Evolutionary conservation across 129 eudicot genomes (phyloP), one percentile per base, ranked within the genome.

Genomic region (Apium graveolens): DNA sequence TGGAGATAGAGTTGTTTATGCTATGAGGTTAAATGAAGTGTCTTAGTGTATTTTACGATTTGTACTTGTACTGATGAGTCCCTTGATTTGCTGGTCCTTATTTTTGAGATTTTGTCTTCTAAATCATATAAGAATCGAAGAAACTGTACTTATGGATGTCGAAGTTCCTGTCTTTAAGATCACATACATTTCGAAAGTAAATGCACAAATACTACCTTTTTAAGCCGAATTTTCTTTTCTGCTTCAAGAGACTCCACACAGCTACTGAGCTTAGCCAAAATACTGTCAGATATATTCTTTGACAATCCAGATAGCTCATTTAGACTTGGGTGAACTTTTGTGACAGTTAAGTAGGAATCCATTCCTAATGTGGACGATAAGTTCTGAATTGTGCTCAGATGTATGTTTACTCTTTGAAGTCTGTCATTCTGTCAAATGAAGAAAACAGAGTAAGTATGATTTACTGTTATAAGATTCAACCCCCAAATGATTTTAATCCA

Each of bases 251-350:
- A 88, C 84, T 87, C 88, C 18, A 94, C 93, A 14, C 90, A 85
- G 82, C 83, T 87, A 39, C 82, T 82, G 41, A 94, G 98, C 82
- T 94, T 86, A 77, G 74, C 84, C 74, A 94, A 80, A 71, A 88
- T 92, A 70, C 27, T 41, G 69, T 94, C 93, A 80, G 93, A 87
- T 79, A 94, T 94, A 73, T 91, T 94, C 79, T 91, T 94, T 2
- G 98, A 86, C 80, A 94, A 88, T 31, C 97, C 98, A 6, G 91
- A 91, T 42, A 91, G 73, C 79, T 91, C 93, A 73, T 94, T 94
- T 78, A 94, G 85, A 90, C 98, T 94, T 26, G 98, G 98, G 62
- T 91, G 97, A 73, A 94, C 93, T 83, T 94, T 91, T 39, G 98
- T 94, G 46, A 94, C 87, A 78, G 86, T 91, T 88, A 84, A 81